Evolutionary conservation across 2,329 filamentous ascomycete species (phyloP).

Genomic region (Tolypocladium sp.): DNA sequence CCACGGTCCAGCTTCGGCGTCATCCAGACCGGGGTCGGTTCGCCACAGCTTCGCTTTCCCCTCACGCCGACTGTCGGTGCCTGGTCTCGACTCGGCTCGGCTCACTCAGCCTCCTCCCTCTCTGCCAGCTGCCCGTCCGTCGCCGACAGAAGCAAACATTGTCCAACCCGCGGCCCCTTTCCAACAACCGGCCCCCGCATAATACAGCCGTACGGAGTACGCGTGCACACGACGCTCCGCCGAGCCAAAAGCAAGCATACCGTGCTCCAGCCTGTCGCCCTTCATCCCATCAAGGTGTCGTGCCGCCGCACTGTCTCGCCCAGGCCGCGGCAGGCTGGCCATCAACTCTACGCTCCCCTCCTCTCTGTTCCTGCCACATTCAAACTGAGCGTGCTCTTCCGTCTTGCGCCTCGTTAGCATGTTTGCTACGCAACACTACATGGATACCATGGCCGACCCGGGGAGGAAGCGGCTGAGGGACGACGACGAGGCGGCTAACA

Average conservation of each 20-base stretch:
- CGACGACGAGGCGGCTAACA: slow-evolving; percentile 30
- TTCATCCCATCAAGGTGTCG: background rate
- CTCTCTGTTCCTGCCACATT: background rate
- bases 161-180: background rate
- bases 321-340: background rate
- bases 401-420: slow-evolving; percentile 16
- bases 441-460: slow-evolving; percentile 21
- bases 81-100: background rate
- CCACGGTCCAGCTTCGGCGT: background rate
- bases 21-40: background rate
- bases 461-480: slow-evolving; percentile 37
- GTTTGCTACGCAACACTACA: slow-evolving; percentile 24
- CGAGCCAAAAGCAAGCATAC: background rate
- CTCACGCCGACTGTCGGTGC: background rate
- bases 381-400: background rate
- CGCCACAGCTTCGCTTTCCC: background rate
- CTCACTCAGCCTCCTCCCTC: background rate
- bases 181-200: background rate
- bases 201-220: background rate
- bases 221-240: background rate
- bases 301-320: background rate
- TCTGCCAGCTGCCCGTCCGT: background rate
- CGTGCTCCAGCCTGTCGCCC: background rate
- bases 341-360: background rate
- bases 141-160: background rate